Percentiles rank a stretch among this genome's conserved stretches.
Evolutionary conservation across 2,329 filamentous ascomycete species (phyloP).

Genomic region (Lachnellula occidentalis): DNA sequence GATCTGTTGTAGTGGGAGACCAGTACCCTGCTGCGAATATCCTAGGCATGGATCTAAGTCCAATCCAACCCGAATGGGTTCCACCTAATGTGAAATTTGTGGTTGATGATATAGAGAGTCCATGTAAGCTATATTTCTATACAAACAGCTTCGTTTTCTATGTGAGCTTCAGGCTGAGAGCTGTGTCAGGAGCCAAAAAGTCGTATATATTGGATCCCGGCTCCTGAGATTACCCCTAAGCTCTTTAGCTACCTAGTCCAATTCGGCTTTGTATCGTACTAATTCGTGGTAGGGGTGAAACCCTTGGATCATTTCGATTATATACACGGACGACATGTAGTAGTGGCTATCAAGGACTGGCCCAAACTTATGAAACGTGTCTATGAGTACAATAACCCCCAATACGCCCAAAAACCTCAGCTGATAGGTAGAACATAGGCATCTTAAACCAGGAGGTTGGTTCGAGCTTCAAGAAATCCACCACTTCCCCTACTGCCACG

Average conservation of each 20-base stretch:
- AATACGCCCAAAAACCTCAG: neutral
- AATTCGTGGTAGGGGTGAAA: slow-evolving; percentile 35
- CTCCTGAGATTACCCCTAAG: too few species aligned
- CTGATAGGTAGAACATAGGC: slow-evolving; percentile 29
- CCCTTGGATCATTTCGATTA: slow-evolving; percentile 53
- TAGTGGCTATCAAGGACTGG: slow-evolving; percentile 53
- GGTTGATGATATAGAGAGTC: slow-evolving; percentile 58
- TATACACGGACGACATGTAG: slow-evolving; percentile 53
- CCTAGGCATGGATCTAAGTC: slow-evolving; percentile 51
- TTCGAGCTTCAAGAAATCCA: slow-evolving; percentile 51
- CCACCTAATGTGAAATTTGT: slow-evolving; percentile 59
- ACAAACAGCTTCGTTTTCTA: too few species aligned
- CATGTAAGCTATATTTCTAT: slow-evolving; percentile 14
- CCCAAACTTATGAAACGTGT: slow-evolving; percentile 41
- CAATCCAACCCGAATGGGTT: slow-evolving; percentile 53
- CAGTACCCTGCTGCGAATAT: slow-evolving; percentile 40
- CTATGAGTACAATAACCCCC: slow-evolving; percentile 37
- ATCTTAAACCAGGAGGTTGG: slow-evolving; percentile 50
- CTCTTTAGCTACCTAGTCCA: too few species aligned
- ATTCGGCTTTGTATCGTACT: too few species aligned
- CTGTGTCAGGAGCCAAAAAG: too few species aligned
- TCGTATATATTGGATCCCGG: too few species aligned
- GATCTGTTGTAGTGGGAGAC: slow-evolving; percentile 49
- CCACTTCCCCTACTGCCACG: slow-evolving; percentile 42
- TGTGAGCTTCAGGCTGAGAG: too few species aligned